Base-by-base conservation (phyloP, 2,329 filamentous ascomycete genomes). In the Podosphaera fusca region DNA sequence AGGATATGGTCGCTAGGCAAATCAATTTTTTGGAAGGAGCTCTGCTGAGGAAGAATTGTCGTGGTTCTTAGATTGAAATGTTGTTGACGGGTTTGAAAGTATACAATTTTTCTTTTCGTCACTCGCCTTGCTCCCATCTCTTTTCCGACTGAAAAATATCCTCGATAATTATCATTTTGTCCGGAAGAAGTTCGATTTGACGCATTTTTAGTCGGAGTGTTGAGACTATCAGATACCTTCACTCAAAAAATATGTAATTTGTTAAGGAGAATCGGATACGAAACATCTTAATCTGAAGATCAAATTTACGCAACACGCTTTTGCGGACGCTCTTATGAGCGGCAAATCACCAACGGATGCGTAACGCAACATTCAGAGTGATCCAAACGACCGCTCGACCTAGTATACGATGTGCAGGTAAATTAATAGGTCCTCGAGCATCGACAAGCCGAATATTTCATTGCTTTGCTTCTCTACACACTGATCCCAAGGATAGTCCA, bases 261-360 rank as follows among this genome's bases (percentile, higher is more conserved):
- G 10, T 42, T 3, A 42, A 42, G 38, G 10, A 14, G 10, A 42
- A 12, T 42, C 21, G 21, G n/a, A 12, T 42, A 12, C 38, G 10
- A 42, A 12, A 42, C 38, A 12, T 42, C 35, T 14, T 42, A 42
- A 12, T 3, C 38, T 12, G 3, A 12, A 42, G 9, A 7, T 12
- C 10, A 8, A 42, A 7, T 42, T 14, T 12, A 42, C 10, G 3
- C 10, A 42, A 42, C 38, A 42, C 38, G 38, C n/a, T 14, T 38
- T 31, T 46, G 54, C 51, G 60, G 57, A 54, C 61, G 64, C 64
- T 63, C 63, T 56, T 54, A 57, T 40, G 61, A 62, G 65, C 64
- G 60, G 60, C 10, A 61, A 61, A 59, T 14, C 33, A 35, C 49
- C 62, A 47, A 63, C 63, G 65, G 59, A 68, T 68, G 67, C 66